These are phyloP conservation scores for Ilex asprella DNA, from an alignment of 257 asterid species.

Conservation along the genomic window DNA sequence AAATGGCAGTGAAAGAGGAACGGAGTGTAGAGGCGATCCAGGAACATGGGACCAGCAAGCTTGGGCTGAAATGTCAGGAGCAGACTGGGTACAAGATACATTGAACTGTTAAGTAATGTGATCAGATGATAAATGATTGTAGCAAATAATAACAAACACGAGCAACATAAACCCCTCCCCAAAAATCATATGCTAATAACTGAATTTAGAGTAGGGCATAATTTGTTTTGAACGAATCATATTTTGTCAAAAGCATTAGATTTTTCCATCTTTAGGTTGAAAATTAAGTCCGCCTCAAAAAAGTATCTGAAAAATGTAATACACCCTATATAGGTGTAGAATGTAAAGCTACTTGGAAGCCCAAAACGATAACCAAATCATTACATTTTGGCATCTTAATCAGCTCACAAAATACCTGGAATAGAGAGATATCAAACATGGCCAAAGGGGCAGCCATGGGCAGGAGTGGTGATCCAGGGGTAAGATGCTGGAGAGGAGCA, in stretches of 20 bases:
- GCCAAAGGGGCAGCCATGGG: constrained; percentile 81
- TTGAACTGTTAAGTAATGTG: not conserved
- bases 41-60: constrained; percentile 81
- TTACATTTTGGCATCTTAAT: not conserved
- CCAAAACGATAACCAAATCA: not conserved
- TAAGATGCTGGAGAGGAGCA: constrained; percentile 66
- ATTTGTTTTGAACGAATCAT: too few relatives aligned
- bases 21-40: constrained; percentile 52
- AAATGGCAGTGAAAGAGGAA: constrained; percentile 50
- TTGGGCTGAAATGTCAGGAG: constrained; percentile 66
- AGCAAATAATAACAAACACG: not conserved
- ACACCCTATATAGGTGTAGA: not conserved
- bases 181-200: too few relatives aligned
- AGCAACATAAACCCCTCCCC: not conserved
- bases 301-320: not conserved
- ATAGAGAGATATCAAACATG: constrained; percentile 79
- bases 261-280: not conserved
- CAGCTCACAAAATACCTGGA: constrained; percentile 47
- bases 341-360: not conserved
- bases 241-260: not conserved
- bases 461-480: constrained; percentile 83
- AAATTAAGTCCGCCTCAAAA: not conserved
- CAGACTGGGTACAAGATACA: constrained; percentile 38
- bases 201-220: too few relatives aligned
- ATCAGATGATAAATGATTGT: too few relatives aligned